Evolutionary conservation across 140 eudicot genomes (phyloP).

Genomic region (Cichorium intybus): DNA sequence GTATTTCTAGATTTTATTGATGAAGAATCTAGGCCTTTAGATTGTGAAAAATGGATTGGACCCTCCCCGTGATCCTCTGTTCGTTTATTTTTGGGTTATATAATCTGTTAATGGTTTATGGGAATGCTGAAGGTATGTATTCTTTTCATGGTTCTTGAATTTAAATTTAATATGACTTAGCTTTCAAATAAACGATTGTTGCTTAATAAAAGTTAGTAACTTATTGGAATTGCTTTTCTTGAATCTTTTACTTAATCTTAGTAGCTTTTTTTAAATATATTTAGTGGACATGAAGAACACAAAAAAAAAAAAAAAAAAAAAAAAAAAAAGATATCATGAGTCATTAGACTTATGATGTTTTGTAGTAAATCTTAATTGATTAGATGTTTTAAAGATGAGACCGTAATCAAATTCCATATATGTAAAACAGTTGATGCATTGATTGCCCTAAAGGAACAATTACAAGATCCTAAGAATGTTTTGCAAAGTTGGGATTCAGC

Average conservation of each 20-base stretch:
- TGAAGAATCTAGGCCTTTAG: too few relatives aligned
- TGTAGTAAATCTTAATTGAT: not conserved
- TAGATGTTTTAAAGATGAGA: not conserved
- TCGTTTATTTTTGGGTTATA: slow-evolving; percentile 36
- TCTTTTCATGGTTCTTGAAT: not conserved
- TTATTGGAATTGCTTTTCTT: not conserved
- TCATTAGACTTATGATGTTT: not conserved
- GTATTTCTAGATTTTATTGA: too few relatives aligned
- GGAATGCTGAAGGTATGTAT: slow-evolving; percentile 49
- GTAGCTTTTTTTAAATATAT: too few relatives aligned
- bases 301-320: too few relatives aligned
- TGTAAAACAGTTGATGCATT: slow-evolving; percentile 64
- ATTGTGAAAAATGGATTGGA: slow-evolving; percentile 36
- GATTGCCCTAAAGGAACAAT: slow-evolving; percentile 40
- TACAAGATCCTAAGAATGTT: slow-evolving; percentile 59
- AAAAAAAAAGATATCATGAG: too few relatives aligned
- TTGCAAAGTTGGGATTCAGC: slow-evolving; percentile 80
- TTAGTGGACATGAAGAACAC: not conserved
- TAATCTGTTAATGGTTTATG: slow-evolving; percentile 26
- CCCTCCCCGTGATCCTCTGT: slow-evolving; percentile 18
- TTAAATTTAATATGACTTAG: not conserved
- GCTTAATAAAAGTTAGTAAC: not conserved
- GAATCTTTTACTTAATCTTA: too few relatives aligned
- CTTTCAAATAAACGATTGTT: not conserved
- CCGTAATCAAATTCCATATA: slow-evolving; percentile 4